phyloP scores from a whole-genome alignment of 371 early-diverging fungal genomes.

The Zychaea mexicana region DNA sequence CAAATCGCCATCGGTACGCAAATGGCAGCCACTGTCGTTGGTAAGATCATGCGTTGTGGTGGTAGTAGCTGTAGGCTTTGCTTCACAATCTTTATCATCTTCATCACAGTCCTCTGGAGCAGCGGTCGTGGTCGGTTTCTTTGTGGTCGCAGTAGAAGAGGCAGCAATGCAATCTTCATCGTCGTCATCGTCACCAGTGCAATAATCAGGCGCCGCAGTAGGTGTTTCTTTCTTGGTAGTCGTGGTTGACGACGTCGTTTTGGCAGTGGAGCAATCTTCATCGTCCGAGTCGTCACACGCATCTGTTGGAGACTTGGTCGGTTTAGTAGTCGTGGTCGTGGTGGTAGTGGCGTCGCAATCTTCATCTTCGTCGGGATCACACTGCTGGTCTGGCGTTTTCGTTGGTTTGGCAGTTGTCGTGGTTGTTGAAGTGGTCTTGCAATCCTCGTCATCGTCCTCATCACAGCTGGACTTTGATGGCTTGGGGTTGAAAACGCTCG shows the following conservation, averaged over 20 bases:
- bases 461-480: neutral
- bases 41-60: constrained; percentile 1
- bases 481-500: neutral
- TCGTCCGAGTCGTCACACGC: too few relatives aligned
- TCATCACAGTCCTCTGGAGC: constrained; percentile 5
- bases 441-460: neutral
- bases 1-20: neutral
- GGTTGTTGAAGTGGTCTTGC: constrained; percentile 4
- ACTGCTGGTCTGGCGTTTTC: too few relatives aligned
- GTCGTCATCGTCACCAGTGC: neutral
- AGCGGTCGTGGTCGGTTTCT: neutral
- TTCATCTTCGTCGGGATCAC: too few relatives aligned
- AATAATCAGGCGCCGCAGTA: neutral
- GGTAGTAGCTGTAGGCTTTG: constrained; percentile 8
- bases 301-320: too few relatives aligned
- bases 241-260: too few relatives aligned
- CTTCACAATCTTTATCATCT: constrained; percentile 3
- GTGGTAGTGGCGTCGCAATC: neutral
- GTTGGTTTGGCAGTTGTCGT: neutral
- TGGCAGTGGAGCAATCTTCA: too few relatives aligned
- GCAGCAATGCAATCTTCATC: neutral
- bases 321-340: too few relatives aligned
- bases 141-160: neutral
- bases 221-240: too few relatives aligned
- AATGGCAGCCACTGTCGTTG: neutral